Base-by-base conservation (phyloP, 352 stramenopile genomes). In the Globisporangium nodosum region DNA sequence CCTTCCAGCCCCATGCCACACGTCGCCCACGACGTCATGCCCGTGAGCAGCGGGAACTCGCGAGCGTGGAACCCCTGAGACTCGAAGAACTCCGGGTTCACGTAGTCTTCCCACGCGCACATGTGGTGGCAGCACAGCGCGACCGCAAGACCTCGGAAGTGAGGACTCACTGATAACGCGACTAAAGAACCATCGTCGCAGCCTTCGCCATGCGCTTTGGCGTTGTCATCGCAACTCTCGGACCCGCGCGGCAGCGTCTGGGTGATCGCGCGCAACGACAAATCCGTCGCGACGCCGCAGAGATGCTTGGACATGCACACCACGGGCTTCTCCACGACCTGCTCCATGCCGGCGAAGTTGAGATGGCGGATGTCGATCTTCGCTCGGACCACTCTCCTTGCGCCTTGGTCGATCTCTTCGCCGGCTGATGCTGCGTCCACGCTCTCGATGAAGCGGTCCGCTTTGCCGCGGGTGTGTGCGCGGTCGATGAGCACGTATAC, bases 281-380 rank as follows among this genome's bases (percentile, higher is more conserved):
- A 52, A 53, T 94, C 85, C 0, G 85, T 94, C 42, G 85, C 85
- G 45, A 92, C 82, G 9, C 85, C 85, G 39, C 85, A 94, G 37
- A 94, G 58, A 51, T 94, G 85, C 65, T 94, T 94, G 52, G 85
- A 94, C 70, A 94, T 92, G 58, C 79, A 85, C 8, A 94, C 79
- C 20, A 94, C 63, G 0, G 74, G 66, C 35, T 73, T 75, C 48
- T 75, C 56, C 0, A 46, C 33, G 3, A 90, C 60, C 52, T 88
- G 74, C 40, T 69, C 24, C 71, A 94, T 87, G 0, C 73, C 82
- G 1, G 73, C 69, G 30, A 92, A 76, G 58, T 94, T 87, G 24
- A 94, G 57, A 52, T 94, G 85, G 21, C 85, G 85, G 68, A 94
- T 92, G 53, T 92, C 85, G 48, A 94, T 92, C 60, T 92, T 92